A percentile compares a stretch with the other conserved stretches of the same genome.
Evolutionary conservation across 257 asterid genomes (phyloP).

Genomic region (Cynanchum wilfordii): DNA sequence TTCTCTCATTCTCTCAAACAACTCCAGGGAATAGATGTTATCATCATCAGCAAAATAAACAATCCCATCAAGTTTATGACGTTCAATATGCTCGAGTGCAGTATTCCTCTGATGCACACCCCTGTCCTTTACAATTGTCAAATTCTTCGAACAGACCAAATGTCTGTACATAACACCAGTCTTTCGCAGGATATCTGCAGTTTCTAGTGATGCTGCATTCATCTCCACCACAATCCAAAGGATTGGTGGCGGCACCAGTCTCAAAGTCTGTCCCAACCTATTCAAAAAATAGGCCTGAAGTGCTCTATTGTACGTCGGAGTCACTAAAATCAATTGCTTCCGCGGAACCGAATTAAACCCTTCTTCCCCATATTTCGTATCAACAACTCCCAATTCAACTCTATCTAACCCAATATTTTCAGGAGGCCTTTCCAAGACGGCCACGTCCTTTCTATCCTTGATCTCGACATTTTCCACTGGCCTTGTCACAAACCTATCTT

Average conservation of each 20-base stretch:
- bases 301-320: constrained; percentile 70
- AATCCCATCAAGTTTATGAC: constrained; percentile 80
- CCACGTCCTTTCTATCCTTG: constrained; percentile 21
- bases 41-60: constrained; percentile 94
- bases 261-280: constrained; percentile 79
- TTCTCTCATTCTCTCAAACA: constrained; percentile 65
- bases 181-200: constrained; percentile 72
- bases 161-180: constrained; percentile 78
- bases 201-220: constrained; percentile 66
- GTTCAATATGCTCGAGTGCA: constrained; percentile 87
- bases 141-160: constrained; percentile 60
- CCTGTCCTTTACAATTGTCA: constrained; percentile 61
- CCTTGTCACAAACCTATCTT: constrained; percentile 28
- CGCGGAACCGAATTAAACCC: constrained; percentile 35
- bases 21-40: constrained; percentile 68
- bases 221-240: constrained; percentile 97
- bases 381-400: constrained; percentile 33
- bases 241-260: constrained; percentile 64
- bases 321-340: constrained; percentile 72
- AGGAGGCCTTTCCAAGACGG: constrained; percentile 25
- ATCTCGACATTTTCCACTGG: constrained; percentile 25
- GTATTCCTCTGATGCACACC: constrained; percentile 85
- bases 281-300: constrained; percentile 71
- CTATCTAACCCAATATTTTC: constrained; percentile 33
- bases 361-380: constrained; percentile 21